Conservation (phyloP, 1,284 basidiomycete species). For the Cryptococcus sp. region DNA sequence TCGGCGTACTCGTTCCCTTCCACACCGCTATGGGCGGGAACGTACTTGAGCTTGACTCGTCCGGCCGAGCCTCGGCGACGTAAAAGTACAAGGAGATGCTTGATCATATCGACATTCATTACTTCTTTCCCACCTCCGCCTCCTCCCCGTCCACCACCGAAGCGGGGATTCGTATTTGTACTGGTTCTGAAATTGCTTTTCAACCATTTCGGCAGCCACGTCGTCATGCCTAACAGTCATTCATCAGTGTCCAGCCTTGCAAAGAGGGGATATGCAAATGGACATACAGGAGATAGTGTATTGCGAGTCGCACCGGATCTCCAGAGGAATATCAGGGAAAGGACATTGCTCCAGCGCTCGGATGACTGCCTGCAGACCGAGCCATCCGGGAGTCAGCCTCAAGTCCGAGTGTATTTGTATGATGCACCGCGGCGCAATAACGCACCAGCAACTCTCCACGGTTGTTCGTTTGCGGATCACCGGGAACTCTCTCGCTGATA, state of each 20-base stretch:
- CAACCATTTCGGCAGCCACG: conserved; percentile 51
- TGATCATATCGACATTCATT: conserved; percentile 52
- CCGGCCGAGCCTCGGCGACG: conserved; percentile 25
- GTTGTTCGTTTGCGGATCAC: conserved; percentile 52
- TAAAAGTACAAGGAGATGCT: conserved; percentile 49
- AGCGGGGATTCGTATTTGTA: conserved; percentile 11
- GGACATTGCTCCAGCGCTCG: conserved; percentile 51
- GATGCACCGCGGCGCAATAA: not conserved
- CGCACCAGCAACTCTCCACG: conserved; percentile 52
- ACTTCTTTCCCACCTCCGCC: conserved; percentile 20
- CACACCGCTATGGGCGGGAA: conserved; percentile 45
- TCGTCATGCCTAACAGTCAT: conserved; percentile 42
- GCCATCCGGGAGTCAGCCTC: not conserved
- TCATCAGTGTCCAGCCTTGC: not conserved
- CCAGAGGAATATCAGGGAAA: conserved; percentile 47
- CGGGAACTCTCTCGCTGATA: conserved; percentile 48
- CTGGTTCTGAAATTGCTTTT: conserved; percentile 32
- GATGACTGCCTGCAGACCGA: conserved; percentile 45
- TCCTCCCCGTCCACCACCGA: not conserved
- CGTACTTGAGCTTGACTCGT: conserved; percentile 47
- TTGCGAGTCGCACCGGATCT: conserved; percentile 53
- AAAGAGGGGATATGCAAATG: not conserved
- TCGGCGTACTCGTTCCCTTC: conserved; percentile 52
- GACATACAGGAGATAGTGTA: conserved; percentile 51
- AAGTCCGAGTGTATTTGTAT: not conserved